phyloP scores from a whole-genome alignment of 495 filamentous ascomycete genomes.

The Platismatia glauca region DNA sequence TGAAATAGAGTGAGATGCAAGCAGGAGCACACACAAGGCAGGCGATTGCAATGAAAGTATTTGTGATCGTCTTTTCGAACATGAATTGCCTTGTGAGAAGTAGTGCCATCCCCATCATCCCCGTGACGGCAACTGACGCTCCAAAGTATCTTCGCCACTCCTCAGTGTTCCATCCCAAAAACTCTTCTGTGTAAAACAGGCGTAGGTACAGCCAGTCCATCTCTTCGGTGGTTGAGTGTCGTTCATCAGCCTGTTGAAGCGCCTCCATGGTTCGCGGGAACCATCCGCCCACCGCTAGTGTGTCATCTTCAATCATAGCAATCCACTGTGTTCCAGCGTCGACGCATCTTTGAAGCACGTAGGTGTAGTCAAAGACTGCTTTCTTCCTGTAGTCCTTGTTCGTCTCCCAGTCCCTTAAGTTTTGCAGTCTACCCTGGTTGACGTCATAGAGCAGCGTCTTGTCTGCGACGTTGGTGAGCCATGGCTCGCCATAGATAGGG shows the following conservation, averaged over 20 bases:
- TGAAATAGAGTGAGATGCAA: conserved; percentile 31
- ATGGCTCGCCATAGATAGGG: conserved; percentile 39
- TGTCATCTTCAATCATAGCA: conserved; percentile 48
- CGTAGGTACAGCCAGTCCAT: conserved; percentile 43
- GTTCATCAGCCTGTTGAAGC: conserved; percentile 30
- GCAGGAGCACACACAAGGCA: conserved; percentile 29
- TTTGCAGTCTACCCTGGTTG: conserved; percentile 18
- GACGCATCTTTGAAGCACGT: conserved; percentile 39
- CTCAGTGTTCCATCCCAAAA: conserved; percentile 48
- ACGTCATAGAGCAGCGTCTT: conserved; percentile 35
- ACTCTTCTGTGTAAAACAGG: conserved; percentile 50
- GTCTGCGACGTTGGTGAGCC: conserved; percentile 40
- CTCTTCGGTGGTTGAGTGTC: conserved; percentile 19
- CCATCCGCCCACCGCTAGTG: conserved; percentile 44
- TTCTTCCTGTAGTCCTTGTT: conserved; percentile 33
- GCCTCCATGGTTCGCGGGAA: conserved; percentile 37
- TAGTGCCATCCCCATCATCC: conserved; percentile 22
- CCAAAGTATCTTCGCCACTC: conserved; percentile 37
- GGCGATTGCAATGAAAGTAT: conserved; percentile 24
- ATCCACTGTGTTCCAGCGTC: conserved; percentile 38
- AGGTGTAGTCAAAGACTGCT: conserved; percentile 42
- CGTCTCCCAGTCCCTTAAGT: conserved; percentile 23
- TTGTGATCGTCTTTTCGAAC: conserved; percentile 22
- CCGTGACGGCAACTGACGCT: conserved; percentile 27
- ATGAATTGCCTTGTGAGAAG: conserved; percentile 21